Base-by-base conservation (phyloP, 2,329 filamentous ascomycete species). In the Aspergillus bombycis region DNA sequence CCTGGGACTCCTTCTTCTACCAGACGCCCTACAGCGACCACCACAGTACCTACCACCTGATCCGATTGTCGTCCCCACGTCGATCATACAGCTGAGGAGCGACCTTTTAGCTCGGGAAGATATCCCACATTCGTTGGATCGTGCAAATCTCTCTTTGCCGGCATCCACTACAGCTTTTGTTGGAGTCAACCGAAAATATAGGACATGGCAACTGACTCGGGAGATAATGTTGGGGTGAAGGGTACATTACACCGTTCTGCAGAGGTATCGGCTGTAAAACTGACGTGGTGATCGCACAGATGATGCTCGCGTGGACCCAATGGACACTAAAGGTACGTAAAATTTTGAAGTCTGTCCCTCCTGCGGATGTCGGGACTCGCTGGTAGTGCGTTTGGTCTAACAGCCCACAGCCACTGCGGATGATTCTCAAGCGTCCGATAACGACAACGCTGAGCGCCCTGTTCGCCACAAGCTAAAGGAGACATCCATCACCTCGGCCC, bases 381-480 rank as follows among this genome's bases (percentile, higher is more conserved):
- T 9, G 57, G n/a, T 32, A 30, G 48, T 60, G 57, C 30, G 28
- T 57, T 26, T 55, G 50, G 34, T 54, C 59, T 61, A 46, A 58
- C 32, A 26, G 8, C 26, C 57, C 36, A 46, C 50, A 61, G 67
- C 65, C 58, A 65, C 68, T 43, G 69, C 73, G 52, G 68, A 72
- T 53, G 66, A 72, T 60, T 72, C 73, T 52, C 73, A 74, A 60
- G 66, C 65, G 52, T 77, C 74, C 38, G 78, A 79, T 66, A 77
- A 79, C 65, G 78, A 79, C 43, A 70, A 74, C 56, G 82, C 83
- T 64, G 86, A 88, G 73, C 83, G 82, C 64, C 85, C 85, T 10
- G 84, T 88, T 43, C 80, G 87, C 62, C 84, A 88, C 72, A 86
- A 88, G 75, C 77, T 89, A 60, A 84, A 87, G 74, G 84, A 88